A percentile compares a stretch with the other conserved stretches of the same genome.
Conservation (phyloP, 1,284 basidiomycete species). For the Trichosporon coremiiforme region DNA sequence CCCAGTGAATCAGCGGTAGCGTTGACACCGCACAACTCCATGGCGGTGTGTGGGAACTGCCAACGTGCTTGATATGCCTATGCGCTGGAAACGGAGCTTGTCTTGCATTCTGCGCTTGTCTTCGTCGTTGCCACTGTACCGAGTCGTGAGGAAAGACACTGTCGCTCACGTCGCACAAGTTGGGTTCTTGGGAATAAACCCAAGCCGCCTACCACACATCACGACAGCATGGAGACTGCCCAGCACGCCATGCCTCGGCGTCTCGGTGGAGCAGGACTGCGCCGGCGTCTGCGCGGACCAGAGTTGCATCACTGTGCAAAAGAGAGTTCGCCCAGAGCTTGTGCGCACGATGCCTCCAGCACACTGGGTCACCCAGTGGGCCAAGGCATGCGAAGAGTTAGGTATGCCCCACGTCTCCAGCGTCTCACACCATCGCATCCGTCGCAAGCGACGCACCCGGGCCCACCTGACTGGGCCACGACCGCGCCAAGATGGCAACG, state of each 20-base stretch:
- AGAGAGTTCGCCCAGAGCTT: background rate
- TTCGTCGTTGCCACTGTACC: background rate
- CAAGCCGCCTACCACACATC: background rate
- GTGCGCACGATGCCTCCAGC: background rate
- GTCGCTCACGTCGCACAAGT: background rate
- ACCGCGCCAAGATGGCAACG: background rate
- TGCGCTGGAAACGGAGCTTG: constrained; percentile 14
- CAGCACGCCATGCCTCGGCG: background rate
- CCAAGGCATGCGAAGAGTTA: background rate
- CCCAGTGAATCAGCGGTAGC: background rate
- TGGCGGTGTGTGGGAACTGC: background rate
- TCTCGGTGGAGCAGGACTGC: background rate
- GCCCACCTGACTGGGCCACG: background rate
- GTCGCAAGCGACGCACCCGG: background rate
- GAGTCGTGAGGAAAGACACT: background rate
- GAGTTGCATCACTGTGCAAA: background rate
- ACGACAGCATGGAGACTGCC: too few relatives aligned
- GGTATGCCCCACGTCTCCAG: background rate
- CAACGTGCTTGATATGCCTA: constrained; percentile 11
- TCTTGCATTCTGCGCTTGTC: constrained; percentile 1
- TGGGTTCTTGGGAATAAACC: constrained; percentile 1
- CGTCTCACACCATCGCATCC: background rate
- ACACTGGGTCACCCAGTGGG: background rate
- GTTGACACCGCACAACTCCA: too few relatives aligned
- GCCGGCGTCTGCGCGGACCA: constrained; percentile 1